Evolutionary conservation across 1,284 basidiomycete genomes (phyloP).

Genomic region (Sanghuangporus weigelae): DNA sequence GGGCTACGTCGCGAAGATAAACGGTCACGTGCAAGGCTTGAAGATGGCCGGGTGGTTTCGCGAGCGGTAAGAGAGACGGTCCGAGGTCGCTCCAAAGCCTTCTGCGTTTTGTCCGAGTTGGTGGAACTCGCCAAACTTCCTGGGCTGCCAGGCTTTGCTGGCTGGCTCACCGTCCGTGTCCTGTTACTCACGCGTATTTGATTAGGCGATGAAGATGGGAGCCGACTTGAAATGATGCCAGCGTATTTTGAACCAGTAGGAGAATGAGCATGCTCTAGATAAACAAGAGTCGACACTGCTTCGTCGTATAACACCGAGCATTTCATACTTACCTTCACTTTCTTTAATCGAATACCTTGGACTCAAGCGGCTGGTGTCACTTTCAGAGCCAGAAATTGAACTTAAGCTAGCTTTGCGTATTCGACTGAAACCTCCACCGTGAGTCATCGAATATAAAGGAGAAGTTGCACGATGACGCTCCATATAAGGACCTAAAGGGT

Average conservation of each 20-base stretch:
- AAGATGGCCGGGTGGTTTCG: constrained; percentile 23
- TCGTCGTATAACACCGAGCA: not conserved
- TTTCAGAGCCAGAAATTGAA: constrained; percentile 9
- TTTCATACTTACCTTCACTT: constrained; percentile 1
- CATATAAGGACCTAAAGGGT: constrained; percentile 28
- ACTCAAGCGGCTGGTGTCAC: not conserved
- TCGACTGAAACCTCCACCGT: not conserved
- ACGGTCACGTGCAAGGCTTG: constrained; percentile 8
- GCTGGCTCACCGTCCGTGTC: constrained; percentile 7
- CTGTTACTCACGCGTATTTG: constrained; percentile 7
- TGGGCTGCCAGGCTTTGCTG: constrained; percentile 1
- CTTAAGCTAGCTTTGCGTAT: constrained; percentile 2
- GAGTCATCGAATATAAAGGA: constrained; percentile 1
- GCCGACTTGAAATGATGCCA: not conserved
- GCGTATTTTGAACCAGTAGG: not conserved
- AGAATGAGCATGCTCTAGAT: not conserved
- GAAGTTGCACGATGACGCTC: constrained; percentile 5
- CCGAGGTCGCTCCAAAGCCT: not conserved
- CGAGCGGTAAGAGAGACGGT: constrained; percentile 6
- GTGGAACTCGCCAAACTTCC: not conserved
- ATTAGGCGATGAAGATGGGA: not conserved
- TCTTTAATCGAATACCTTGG: not conserved
- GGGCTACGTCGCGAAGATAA: not conserved
- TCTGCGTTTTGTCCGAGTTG: constrained; percentile 5
- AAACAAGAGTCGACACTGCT: not conserved